Percentiles rank a stretch among this genome's conserved stretches.
phyloP scores from a whole-genome alignment of 2,329 filamentous ascomycete species.

The Clonostachys solani region DNA sequence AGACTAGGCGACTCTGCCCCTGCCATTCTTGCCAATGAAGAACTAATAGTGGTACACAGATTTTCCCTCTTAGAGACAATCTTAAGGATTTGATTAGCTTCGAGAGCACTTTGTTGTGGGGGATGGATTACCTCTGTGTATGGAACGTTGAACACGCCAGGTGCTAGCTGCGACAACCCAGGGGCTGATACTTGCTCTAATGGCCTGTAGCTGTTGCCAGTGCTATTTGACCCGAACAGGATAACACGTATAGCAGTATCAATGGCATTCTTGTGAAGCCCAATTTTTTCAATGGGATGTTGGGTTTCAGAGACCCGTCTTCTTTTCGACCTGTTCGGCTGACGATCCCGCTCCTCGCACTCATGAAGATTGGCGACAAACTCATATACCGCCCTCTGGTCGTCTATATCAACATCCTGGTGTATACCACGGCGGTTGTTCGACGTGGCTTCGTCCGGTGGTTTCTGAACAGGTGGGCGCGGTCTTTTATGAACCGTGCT shows the following conservation, averaged over 20 bases:
- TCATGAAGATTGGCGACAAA: too few species aligned
- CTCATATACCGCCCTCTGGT: too few species aligned
- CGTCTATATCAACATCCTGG: too few species aligned
- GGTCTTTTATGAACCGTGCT: too few species aligned
- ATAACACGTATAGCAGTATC: slow-evolving; percentile 12
- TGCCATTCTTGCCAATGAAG: slow-evolving; percentile 22
- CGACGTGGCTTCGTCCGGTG: too few species aligned
- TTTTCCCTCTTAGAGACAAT: slow-evolving; percentile 14
- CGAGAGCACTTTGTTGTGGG: neutral
- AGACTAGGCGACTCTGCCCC: slow-evolving; percentile 25
- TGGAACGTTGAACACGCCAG: slow-evolving; percentile 27
- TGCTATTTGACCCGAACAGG: slow-evolving; percentile 14
- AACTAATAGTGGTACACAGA: slow-evolving; percentile 18
- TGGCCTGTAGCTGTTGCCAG: slow-evolving; percentile 12
- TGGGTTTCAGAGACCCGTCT: too few species aligned
- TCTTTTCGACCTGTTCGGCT: too few species aligned
- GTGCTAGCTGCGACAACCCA: slow-evolving; percentile 19
- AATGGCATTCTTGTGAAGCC: neutral
- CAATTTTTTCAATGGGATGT: too few species aligned
- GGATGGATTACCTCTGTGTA: slow-evolving; percentile 23
- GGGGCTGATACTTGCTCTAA: slow-evolving; percentile 6
- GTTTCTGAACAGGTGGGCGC: too few species aligned
- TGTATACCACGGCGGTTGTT: too few species aligned
- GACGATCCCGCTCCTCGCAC: too few species aligned
- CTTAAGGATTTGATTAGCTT: slow-evolving; percentile 6